These are phyloP conservation scores for Ceratocystis variospora DNA, from an alignment of 2,329 filamentous ascomycete genomes.

Conservation along the genomic window DNA sequence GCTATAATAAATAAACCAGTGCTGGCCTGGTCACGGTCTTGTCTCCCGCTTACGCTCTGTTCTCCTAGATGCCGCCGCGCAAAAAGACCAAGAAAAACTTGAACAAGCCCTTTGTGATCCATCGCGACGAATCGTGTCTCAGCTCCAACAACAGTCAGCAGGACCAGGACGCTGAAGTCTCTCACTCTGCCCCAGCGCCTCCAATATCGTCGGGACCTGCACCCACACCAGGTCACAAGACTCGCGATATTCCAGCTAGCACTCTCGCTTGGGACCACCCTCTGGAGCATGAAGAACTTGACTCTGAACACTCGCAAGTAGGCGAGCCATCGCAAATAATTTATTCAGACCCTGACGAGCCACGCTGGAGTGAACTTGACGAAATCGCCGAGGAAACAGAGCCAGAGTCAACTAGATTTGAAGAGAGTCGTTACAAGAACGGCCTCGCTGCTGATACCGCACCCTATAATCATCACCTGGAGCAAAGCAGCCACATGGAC, in stretches of 20 bases:
- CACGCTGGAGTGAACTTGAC: slow-evolving; percentile 15
- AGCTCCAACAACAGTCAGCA: slow-evolving; percentile 18
- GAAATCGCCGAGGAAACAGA: slow-evolving; percentile 16
- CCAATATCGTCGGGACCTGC: no score
- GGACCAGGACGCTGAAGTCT: neutral
- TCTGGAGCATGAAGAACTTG: slow-evolving; percentile 9
- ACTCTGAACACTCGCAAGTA: slow-evolving; percentile 5
- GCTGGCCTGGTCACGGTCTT: neutral
- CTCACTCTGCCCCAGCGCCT: neutral
- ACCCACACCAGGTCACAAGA: slow-evolving; percentile 1
- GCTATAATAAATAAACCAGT: neutral
- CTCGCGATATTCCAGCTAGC: neutral
- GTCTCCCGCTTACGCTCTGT: slow-evolving; percentile 4
- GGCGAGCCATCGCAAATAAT: slow-evolving; percentile 9
- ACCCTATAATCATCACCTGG: neutral
- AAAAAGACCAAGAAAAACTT: slow-evolving; percentile 14
- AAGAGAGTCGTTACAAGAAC: neutral
- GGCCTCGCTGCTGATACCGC: neutral
- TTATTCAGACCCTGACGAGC: slow-evolving; percentile 16
- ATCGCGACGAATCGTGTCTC: slow-evolving; percentile 18
- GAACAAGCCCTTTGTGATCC: slow-evolving; percentile 16
- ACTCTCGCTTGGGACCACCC: neutral
- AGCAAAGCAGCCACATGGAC: slow-evolving; percentile 4
- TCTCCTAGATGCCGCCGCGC: slow-evolving; percentile 17
- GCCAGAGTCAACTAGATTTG: slow-evolving; percentile 6